These are phyloP conservation scores for Penicillium sp. DNA, from an alignment of 2,329 filamentous ascomycete species.

Conservation along the genomic window DNA sequence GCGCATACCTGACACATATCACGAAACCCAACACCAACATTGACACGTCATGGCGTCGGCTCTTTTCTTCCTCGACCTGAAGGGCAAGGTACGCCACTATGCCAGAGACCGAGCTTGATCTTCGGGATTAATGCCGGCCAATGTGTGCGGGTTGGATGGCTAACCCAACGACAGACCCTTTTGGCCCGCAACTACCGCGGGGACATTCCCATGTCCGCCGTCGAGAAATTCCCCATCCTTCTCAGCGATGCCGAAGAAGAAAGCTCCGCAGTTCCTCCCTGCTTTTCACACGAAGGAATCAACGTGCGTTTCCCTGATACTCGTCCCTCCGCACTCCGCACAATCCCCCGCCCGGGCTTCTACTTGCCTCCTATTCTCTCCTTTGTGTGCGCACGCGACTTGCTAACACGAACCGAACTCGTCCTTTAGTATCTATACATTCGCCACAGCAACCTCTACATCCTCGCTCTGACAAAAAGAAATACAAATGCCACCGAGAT, in stretches of 20 bases:
- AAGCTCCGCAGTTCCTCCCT: conserved; percentile 93
- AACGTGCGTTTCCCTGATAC: conserved; percentile 68
- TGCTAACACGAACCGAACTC: conserved; percentile 14
- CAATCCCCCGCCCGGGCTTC: conserved; percentile 1
- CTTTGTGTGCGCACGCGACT: conserved; percentile 17
- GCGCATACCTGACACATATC: conserved; percentile 1
- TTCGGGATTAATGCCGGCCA: conserved; percentile 7
- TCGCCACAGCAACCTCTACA: conserved; percentile 97
- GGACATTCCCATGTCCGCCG: conserved; percentile 98
- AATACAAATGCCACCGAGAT: conserved; percentile 99
- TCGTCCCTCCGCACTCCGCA: conserved; percentile 3
- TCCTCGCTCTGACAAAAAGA: conserved; percentile 95
- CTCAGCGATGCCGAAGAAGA: conserved; percentile 99
- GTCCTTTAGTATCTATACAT: conserved; percentile 88
- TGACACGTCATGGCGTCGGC: conserved; percentile 83
- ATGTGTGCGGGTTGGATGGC: conserved; percentile 26
- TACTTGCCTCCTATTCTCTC: conserved; percentile 8
- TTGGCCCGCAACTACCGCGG: conserved; percentile 97
- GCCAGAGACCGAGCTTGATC: not conserved
- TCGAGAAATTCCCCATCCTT: conserved; percentile 95
- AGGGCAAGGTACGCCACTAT: conserved; percentile 82
- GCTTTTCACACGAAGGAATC: conserved; percentile 98
- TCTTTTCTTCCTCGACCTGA: conserved; percentile 97
- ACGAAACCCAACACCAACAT: conserved; percentile 14
- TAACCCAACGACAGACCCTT: conserved; percentile 71